Evolutionary conservation across 2,329 filamentous ascomycete species (phyloP).

Genomic region (Paecilomyces formosus): DNA sequence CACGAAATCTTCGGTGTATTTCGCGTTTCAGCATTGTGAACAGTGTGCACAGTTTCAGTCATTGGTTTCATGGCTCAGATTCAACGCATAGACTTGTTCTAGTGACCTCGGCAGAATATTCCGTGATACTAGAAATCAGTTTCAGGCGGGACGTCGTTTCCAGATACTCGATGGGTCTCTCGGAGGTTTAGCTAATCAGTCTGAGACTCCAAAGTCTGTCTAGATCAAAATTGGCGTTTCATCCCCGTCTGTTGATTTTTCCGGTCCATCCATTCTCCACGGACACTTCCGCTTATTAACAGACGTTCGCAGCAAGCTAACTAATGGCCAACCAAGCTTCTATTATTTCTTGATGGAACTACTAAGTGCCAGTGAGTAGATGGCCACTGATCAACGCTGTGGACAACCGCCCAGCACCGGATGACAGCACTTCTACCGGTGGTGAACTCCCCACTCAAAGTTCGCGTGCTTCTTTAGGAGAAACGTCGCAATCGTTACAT

Average conservation of each 20-base stretch:
- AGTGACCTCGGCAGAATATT: not conserved
- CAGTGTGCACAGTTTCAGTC: not conserved
- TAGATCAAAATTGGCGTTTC: not conserved
- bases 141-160: not conserved
- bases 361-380: no score
- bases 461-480: not conserved
- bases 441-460: not conserved
- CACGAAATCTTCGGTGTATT: no score
- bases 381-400: not conserved
- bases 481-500: not conserved
- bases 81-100: not conserved
- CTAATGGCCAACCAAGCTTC: no score
- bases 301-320: no score
- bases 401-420: not conserved
- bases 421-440: not conserved
- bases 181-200: no score
- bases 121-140: not conserved
- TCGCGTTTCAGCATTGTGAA: no score
- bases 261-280: not conserved
- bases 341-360: no score
- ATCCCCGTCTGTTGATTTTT: not conserved
- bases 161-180: not conserved
- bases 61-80: not conserved
- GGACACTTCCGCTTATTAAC: not conserved
- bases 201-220: not conserved